Evolutionary conservation across 768 basidiomycete species (phyloP).

Genomic region (Collybia mongolica): DNA sequence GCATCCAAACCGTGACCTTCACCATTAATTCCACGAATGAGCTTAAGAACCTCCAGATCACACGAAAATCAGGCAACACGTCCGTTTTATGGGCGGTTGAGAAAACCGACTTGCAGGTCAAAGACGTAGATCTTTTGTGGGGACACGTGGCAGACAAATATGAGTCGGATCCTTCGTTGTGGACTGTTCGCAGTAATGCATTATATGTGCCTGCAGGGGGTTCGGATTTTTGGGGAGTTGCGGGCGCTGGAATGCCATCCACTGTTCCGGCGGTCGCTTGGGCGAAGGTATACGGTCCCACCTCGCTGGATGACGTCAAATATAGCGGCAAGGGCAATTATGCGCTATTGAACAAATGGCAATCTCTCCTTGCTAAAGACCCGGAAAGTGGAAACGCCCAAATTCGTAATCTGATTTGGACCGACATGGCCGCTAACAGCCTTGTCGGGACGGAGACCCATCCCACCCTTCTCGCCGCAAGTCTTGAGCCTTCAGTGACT

Average conservation of each 20-base stretch:
- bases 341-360: slow-evolving; percentile 10
- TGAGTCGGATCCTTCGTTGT: too few species aligned
- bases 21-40: slow-evolving; percentile 10
- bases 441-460: slow-evolving; percentile 9
- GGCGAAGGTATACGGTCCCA: background rate
- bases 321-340: slow-evolving; percentile 11
- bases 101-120: slow-evolving; percentile 4
- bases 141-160: slow-evolving; percentile 4
- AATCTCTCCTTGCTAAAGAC: slow-evolving; percentile 13
- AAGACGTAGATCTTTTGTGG: slow-evolving; percentile 14
- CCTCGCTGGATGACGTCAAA: background rate
- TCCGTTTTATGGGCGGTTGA: slow-evolving; percentile 14
- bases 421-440: slow-evolving; percentile 16
- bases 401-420: slow-evolving; percentile 17
- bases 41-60: slow-evolving; percentile 4
- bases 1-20: slow-evolving; percentile 12
- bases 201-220: slow-evolving; percentile 15
- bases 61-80: slow-evolving; percentile 8
- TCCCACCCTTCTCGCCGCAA: slow-evolving; percentile 4
- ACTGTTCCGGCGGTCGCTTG: slow-evolving; percentile 9
- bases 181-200: slow-evolving; percentile 10
- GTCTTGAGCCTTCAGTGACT: slow-evolving; percentile 4
- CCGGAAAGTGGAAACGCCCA: slow-evolving; percentile 7
- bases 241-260: background rate
- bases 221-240: slow-evolving; percentile 7